These are phyloP conservation scores for Zygoascus meyerae DNA, from an alignment of 1,139 yeast genomes.

Conservation along the genomic window DNA sequence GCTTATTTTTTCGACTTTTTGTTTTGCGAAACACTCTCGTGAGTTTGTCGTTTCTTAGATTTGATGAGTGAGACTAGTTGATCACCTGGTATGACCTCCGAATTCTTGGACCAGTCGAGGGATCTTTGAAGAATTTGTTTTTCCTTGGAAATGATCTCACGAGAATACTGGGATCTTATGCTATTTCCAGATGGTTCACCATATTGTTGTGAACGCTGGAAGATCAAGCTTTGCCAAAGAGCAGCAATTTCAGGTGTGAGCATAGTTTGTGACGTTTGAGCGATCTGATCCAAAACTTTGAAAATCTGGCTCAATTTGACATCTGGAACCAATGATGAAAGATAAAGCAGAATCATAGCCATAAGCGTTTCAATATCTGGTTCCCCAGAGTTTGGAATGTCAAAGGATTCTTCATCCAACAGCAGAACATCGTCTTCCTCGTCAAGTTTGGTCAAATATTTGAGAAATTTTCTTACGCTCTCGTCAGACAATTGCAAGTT, in stretches of 20 bases:
- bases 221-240: neutral
- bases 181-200: conserved; percentile 1
- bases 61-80: conserved; percentile 8
- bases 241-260: conserved; percentile 2
- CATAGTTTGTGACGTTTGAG: neutral
- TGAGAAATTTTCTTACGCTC: conserved; percentile 8
- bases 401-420: conserved; percentile 31
- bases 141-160: conserved; percentile 26
- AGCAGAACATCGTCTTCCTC: conserved; percentile 25
- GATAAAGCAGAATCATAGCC: conserved; percentile 14
- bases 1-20: conserved; percentile 2
- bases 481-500: conserved; percentile 8
- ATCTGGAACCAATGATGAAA: conserved; percentile 12
- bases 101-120: conserved; percentile 18
- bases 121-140: conserved; percentile 21
- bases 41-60: neutral
- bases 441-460: conserved; percentile 13
- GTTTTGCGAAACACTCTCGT: neutral
- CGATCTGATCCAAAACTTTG: conserved; percentile 17
- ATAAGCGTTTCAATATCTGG: conserved; percentile 21
- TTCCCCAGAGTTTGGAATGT: conserved; percentile 25
- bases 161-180: neutral
- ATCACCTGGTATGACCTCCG: conserved; percentile 9
- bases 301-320: conserved; percentile 17
- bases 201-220: neutral